These are phyloP conservation scores for Russula lepida DNA, from an alignment of 768 basidiomycete genomes.

Conservation along the genomic window DNA sequence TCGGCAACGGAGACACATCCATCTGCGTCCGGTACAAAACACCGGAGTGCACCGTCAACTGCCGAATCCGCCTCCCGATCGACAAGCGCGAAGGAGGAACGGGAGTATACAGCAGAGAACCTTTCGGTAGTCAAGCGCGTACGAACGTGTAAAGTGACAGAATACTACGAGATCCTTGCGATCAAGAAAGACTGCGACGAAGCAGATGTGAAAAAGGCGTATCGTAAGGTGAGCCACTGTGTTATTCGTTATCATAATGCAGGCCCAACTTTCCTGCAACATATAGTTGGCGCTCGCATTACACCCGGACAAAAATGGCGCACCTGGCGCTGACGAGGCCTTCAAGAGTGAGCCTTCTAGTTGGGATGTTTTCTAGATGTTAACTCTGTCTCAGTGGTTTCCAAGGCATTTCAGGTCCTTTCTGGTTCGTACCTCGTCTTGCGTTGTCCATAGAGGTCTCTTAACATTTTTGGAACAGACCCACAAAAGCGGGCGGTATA, in stretches of 20 bases:
- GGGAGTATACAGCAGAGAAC: constrained; percentile 85
- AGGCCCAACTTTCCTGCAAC: neutral
- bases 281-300: constrained; percentile 74
- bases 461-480: constrained; percentile 36
- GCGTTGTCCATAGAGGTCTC: neutral
- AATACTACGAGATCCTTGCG: constrained; percentile 88
- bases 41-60: constrained; percentile 39
- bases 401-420: constrained; percentile 92
- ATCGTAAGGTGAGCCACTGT: constrained; percentile 67
- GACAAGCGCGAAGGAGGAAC: constrained; percentile 30
- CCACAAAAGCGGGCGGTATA: constrained; percentile 82
- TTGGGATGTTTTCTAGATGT: constrained; percentile 10
- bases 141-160: constrained; percentile 73
- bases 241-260: neutral
- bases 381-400: constrained; percentile 61
- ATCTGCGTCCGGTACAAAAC: constrained; percentile 63
- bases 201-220: constrained; percentile 84
- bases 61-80: constrained; percentile 39
- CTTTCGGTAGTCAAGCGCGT: constrained; percentile 77
- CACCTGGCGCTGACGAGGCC: constrained; percentile 96
- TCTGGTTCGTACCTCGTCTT: constrained; percentile 44
- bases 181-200: constrained; percentile 78
- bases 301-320: constrained; percentile 92
- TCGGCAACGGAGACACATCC: constrained; percentile 61
- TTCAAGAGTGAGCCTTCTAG: constrained; percentile 72